Conservation (phyloP, 805 yeast species). For the Kazachstania psychrophila region DNA sequence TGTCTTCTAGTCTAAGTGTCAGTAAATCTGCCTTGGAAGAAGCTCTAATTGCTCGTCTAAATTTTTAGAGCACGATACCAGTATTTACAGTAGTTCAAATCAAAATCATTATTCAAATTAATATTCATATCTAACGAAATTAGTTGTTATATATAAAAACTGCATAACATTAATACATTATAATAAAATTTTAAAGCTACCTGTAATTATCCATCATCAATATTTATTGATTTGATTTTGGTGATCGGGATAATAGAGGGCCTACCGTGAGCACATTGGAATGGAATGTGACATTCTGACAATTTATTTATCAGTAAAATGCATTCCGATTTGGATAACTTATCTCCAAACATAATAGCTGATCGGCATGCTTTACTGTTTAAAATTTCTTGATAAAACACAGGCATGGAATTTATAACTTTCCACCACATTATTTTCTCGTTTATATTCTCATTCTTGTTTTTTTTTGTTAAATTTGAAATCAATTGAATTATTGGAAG, state of each 20-base stretch:
- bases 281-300: conserved; percentile 47
- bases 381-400: conserved; percentile 39
- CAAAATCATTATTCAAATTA: no score
- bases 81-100: conserved; percentile 46
- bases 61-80: conserved; percentile 23
- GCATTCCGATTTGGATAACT: conserved; percentile 38
- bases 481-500: conserved; percentile 4
- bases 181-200: no score
- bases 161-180: no score
- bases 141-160: no score
- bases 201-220: no score
- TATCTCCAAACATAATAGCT: conserved; percentile 65
- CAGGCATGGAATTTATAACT: conserved; percentile 39
- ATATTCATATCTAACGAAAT: no score
- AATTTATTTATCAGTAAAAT: conserved; percentile 35
- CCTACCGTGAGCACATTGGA: conserved; percentile 81
- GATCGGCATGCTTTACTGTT: conserved; percentile 58
- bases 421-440: conserved; percentile 32
- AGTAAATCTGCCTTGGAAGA: conserved; percentile 36
- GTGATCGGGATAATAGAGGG: conserved; percentile 40
- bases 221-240: neutral
- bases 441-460: neutral
- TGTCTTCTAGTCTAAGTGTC: conserved; percentile 32
- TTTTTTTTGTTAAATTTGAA: neutral
- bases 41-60: conserved; percentile 32